These are phyloP conservation scores for Marchantia paleacea DNA, from an alignment of 225 moss, liverwort and hornwort species.

Conservation along the genomic window DNA sequence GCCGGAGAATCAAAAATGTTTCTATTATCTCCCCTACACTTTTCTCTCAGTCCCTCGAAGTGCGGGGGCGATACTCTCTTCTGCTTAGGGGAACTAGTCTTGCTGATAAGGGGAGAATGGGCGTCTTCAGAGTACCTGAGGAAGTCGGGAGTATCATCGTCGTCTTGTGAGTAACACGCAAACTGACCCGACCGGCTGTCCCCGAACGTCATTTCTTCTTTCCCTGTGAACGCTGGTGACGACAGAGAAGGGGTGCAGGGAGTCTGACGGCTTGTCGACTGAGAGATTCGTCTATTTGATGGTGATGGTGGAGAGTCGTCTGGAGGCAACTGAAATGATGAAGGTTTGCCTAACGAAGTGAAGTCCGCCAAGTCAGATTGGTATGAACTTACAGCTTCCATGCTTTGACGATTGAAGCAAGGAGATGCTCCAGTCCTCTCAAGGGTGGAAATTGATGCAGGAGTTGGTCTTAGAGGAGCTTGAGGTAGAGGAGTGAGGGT, in stretches of 20 bases:
- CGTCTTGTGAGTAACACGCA: constrained; percentile 32
- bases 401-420: constrained; percentile 68
- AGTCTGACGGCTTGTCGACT: constrained; percentile 7
- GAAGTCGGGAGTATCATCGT: constrained; percentile 60
- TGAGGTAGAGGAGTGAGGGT: constrained; percentile 79
- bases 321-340: constrained; percentile 29
- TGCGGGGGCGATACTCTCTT: constrained; percentile 87
- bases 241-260: constrained; percentile 32
- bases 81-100: constrained; percentile 83
- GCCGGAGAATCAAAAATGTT: constrained; percentile 34
- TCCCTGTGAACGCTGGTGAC: constrained; percentile 28
- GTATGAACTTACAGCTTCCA: constrained; percentile 52
- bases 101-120: constrained; percentile 64
- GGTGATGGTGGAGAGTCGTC: constrained; percentile 36
- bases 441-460: constrained; percentile 65
- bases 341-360: constrained; percentile 20
- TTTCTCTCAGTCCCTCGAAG: constrained; percentile 56
- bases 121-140: constrained; percentile 59
- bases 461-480: constrained; percentile 67
- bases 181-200: constrained; percentile 14
- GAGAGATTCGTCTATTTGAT: constrained; percentile 11
- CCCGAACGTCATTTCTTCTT: constrained; percentile 25
- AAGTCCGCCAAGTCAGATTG: constrained; percentile 32
- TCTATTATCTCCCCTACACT: constrained; percentile 38
- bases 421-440: constrained; percentile 72